Evolutionary conservation across 2,329 filamentous ascomycete species (phyloP).

Genomic region (Cercospora beticola): DNA sequence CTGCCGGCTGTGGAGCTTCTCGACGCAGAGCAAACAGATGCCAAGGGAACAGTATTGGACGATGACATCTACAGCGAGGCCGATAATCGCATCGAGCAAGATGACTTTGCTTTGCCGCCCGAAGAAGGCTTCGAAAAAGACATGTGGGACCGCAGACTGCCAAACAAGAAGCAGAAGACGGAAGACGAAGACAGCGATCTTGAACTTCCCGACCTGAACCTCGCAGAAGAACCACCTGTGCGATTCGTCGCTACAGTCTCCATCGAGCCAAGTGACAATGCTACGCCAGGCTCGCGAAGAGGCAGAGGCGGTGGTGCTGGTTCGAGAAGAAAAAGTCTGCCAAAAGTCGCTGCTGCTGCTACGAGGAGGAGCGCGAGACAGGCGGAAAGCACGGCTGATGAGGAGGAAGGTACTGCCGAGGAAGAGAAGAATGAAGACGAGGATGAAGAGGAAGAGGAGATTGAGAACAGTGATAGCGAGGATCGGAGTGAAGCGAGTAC

Average conservation of each 20-base stretch:
- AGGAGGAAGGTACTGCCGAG: slow-evolving; percentile 29
- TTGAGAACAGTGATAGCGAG: slow-evolving; percentile 27
- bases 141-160: slow-evolving; percentile 45
- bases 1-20: slow-evolving; percentile 48
- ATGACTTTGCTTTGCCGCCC: slow-evolving; percentile 47
- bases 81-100: slow-evolving; percentile 40
- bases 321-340: slow-evolving; percentile 20
- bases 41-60: slow-evolving; percentile 36
- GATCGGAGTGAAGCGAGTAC: slow-evolving; percentile 24
- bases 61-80: slow-evolving; percentile 40
- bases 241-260: slow-evolving; percentile 37
- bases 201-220: slow-evolving; percentile 35
- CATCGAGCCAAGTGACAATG: slow-evolving; percentile 31
- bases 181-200: slow-evolving; percentile 27
- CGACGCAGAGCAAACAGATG: slow-evolving; percentile 43
- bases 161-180: slow-evolving; percentile 18
- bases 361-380: slow-evolving; percentile 32
- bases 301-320: slow-evolving; percentile 19
- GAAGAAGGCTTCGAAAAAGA: slow-evolving; percentile 41
- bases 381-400: slow-evolving; percentile 31
- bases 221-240: slow-evolving; percentile 35
- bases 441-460: slow-evolving; percentile 27
- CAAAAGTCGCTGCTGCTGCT: slow-evolving; percentile 17
- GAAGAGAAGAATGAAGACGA: slow-evolving; percentile 30
- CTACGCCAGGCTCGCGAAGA: slow-evolving; percentile 22